phyloP scores from a whole-genome alignment of 78 protist species.

The Dictyostelium discoideum region dicty_2.7 NC_007090.3:2945001-2945500 shows the following conservation, averaged over 20 bases:
- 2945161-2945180: neutral
- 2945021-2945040: neutral
- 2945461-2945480: conserved; percentile 77
- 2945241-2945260: neutral
- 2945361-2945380: neutral
- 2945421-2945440: conserved; percentile 30
- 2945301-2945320: conserved; percentile 73
- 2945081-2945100: conserved; percentile 48
- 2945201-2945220: neutral
- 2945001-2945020: conserved; percentile 3
- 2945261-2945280: conserved; percentile 10
- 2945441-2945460: conserved; percentile 8
- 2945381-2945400: neutral
- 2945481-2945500: conserved; percentile 71
- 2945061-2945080: conserved; percentile 7
- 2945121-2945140: conserved; percentile 12
- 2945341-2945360: conserved; percentile 24
- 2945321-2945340: conserved; percentile 59
- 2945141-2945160: neutral
- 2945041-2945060: conserved; percentile 5
- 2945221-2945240: neutral
- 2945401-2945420: neutral
- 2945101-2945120: neutral
- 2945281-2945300: conserved; percentile 71
- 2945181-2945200: neutral